Percentiles rank a stretch among this genome's conserved stretches.
Evolutionary conservation across 805 yeast species (phyloP).

Genomic region (Lipomyces starkeyi): DNA sequence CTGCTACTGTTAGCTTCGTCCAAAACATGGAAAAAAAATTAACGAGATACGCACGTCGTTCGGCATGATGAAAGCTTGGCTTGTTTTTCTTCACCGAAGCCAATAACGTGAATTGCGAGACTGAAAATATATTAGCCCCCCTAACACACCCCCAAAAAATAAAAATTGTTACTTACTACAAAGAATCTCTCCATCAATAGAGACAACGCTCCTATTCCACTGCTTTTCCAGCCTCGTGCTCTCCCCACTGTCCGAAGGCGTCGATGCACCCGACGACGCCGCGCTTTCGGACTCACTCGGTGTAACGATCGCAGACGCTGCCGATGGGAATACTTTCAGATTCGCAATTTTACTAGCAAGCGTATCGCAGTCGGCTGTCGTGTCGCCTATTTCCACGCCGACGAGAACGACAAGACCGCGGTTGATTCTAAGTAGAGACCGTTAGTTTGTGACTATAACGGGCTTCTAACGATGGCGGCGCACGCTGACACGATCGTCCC

Average conservation of each 20-base stretch:
- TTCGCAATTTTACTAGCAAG: slow-evolving; percentile 69
- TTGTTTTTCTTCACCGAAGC: slow-evolving; percentile 87
- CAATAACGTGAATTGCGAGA: slow-evolving; percentile 90
- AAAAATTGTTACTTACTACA: slow-evolving; percentile 52
- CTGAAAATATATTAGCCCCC: slow-evolving; percentile 43
- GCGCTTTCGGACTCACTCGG: slow-evolving; percentile 53
- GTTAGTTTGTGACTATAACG: neutral
- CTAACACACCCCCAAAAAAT: neutral
- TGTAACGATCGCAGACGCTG: slow-evolving; percentile 49
- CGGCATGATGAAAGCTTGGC: slow-evolving; percentile 93
- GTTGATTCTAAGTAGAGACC: slow-evolving; percentile 50
- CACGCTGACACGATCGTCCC: slow-evolving; percentile 68
- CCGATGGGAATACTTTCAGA: slow-evolving; percentile 71
- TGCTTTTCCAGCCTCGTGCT: slow-evolving; percentile 49
- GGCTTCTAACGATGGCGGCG: slow-evolving; percentile 16
- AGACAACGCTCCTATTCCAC: slow-evolving; percentile 77
- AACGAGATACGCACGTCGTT: slow-evolving; percentile 62
- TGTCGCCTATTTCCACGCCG: slow-evolving; percentile 82
- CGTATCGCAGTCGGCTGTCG: slow-evolving; percentile 71
- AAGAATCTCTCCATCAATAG: slow-evolving; percentile 71
- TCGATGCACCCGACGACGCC: slow-evolving; percentile 8
- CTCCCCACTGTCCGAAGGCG: neutral
- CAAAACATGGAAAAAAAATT: neutral
- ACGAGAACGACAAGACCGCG: slow-evolving; percentile 81
- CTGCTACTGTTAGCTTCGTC: slow-evolving; percentile 12